phyloP scores from a whole-genome alignment of 2,329 filamentous ascomycete genomes.

The Aspergillus sp. region DNA sequence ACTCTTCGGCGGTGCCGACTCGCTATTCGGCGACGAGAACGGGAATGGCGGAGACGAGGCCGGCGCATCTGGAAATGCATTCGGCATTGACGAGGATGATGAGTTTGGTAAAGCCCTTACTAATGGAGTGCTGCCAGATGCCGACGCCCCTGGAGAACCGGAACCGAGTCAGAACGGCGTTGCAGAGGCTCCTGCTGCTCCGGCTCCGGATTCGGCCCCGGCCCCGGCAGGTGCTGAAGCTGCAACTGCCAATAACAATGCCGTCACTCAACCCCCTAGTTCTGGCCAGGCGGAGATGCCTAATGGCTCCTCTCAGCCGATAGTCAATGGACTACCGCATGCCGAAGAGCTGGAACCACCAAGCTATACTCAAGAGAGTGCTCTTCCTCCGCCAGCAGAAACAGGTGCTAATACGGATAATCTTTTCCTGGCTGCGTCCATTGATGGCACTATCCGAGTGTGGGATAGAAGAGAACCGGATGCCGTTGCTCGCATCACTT shows the following conservation, averaged over 20 bases:
- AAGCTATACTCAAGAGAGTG: conserved; percentile 25
- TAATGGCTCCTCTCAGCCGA: conserved; percentile 30
- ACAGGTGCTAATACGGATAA: conserved; percentile 62
- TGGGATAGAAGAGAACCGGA: conserved; percentile 65
- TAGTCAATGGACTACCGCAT: conserved; percentile 46
- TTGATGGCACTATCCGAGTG: conserved; percentile 51
- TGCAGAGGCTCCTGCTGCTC: conserved; percentile 10
- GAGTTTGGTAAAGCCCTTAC: conserved; percentile 77
- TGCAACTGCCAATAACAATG: conserved; percentile 10
- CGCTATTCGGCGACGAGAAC: conserved; percentile 83
- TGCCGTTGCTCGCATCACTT: conserved; percentile 77
- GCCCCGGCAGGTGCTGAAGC: conserved; percentile 12
- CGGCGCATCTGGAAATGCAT: conserved; percentile 59
- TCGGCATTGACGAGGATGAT: conserved; percentile 80
- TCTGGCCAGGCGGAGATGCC: conserved; percentile 22
- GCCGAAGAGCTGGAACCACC: conserved; percentile 44
- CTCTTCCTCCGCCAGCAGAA: conserved; percentile 35
- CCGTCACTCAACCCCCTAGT: conserved; percentile 20
- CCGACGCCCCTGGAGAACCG: conserved; percentile 40
- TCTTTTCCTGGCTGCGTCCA: conserved; percentile 78
- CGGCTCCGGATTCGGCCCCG: conserved; percentile 1
- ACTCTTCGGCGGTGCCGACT: conserved; percentile 81
- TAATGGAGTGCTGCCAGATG: conserved; percentile 58
- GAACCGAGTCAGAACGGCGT: conserved; percentile 28
- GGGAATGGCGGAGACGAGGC: conserved; percentile 51